Evolutionary conservation across 176 grass and related monocot species (phyloP).

Genomic region (Dendrocalamus sinicus): DNA sequence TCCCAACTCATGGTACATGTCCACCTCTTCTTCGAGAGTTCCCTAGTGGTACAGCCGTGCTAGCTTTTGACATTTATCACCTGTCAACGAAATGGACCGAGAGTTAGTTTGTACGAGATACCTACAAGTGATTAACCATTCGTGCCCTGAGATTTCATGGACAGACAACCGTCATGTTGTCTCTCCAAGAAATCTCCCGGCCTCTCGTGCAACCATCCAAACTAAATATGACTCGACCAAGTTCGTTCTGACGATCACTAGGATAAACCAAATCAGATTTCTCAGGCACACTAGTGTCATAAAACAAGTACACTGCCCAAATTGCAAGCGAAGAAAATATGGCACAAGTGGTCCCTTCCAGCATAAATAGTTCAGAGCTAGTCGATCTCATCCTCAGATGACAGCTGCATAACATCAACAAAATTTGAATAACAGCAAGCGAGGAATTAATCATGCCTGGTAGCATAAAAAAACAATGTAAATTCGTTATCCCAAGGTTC

Average conservation of each 20-base stretch:
- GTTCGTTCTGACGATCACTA: not conserved
- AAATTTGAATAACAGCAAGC: not conserved
- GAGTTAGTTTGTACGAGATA: conserved; percentile 19
- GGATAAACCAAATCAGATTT: not conserved
- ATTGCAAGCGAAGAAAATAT: not conserved
- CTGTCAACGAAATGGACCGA: conserved; percentile 26
- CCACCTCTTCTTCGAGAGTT: conserved; percentile 23
- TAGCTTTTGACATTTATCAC: conserved; percentile 17
- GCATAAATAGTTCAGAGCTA: not conserved
- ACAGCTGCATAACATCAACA: not conserved
- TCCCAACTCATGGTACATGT: not conserved
- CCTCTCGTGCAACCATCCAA: conserved; percentile 17
- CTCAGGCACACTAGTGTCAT: not conserved
- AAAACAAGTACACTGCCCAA: not conserved
- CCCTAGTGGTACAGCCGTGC: not conserved
- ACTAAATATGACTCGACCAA: conserved; percentile 7
- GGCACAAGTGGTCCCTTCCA: conserved; percentile 1
- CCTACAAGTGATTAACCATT: not conserved
- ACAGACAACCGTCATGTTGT: not conserved
- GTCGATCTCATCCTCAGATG: not conserved
- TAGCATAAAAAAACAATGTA: not conserved
- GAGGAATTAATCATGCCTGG: not conserved
- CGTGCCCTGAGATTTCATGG: no score
- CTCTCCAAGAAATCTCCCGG: not conserved
- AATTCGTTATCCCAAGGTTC: not conserved